Evolutionary conservation across 257 asterid species (phyloP).

Genomic region (Rubia yunnanensis): DNA sequence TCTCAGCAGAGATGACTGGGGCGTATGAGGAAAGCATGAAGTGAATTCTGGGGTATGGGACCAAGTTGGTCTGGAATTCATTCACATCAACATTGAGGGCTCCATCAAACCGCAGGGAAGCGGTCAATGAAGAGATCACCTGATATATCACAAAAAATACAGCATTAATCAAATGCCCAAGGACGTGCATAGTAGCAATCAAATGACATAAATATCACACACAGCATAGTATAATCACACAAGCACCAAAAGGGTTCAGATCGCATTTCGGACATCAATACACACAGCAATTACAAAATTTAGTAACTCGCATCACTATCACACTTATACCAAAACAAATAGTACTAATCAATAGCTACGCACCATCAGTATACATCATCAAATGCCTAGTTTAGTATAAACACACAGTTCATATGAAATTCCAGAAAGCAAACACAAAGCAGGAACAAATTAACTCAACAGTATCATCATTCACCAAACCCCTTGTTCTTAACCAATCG

Average conservation of each 20-base stretch:
- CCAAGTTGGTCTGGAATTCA: constrained; percentile 94
- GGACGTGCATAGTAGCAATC: neutral
- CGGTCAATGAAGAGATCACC: constrained; percentile 89
- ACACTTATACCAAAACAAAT: neutral
- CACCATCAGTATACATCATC: too few species aligned
- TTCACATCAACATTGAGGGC: constrained; percentile 91
- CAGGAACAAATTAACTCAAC: too few species aligned
- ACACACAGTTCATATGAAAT: too few species aligned
- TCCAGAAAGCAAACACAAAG: too few species aligned
- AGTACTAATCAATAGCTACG: neutral
- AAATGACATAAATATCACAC: neutral
- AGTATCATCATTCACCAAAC: too few species aligned
- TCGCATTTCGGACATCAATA: neutral
- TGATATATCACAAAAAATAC: constrained; percentile 8
- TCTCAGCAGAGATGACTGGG: constrained; percentile 87
- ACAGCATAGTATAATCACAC: too few species aligned
- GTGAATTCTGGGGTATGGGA: constrained; percentile 92
- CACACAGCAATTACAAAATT: too few species aligned
- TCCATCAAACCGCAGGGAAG: constrained; percentile 85
- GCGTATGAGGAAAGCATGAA: constrained; percentile 97
- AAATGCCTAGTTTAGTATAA: too few species aligned
- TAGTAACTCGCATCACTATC: too few species aligned
- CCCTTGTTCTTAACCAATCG: too few species aligned
- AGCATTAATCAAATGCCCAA: too few species aligned
- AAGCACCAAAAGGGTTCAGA: too few species aligned